Base-by-base conservation (phyloP, 1,284 basidiomycete species). In the Calocybe gambosa region DNA sequence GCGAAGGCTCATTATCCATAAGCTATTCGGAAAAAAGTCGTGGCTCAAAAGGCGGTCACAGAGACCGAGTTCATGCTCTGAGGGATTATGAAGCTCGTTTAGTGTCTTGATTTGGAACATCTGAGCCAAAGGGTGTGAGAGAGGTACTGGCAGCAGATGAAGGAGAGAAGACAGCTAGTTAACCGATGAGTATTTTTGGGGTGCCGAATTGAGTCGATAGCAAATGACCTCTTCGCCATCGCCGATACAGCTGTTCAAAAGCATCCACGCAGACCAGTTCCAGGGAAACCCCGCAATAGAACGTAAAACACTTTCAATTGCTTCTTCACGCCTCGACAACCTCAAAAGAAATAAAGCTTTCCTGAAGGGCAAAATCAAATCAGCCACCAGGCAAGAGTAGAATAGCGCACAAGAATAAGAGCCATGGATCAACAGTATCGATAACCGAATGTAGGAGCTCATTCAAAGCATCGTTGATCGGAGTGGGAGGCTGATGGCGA, bases 211-310 rank as follows among this genome's bases (percentile, higher is more conserved):
- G 21, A 20, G n/a, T 34, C 28, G 15, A 16, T 16, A 16, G 3
- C 13, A 45, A 57, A 43, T 34, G 53, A 94, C 93, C 80, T 94
- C 91, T 67, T 93, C 91, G n/a, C 82, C 82, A 50, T 93, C 92
- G 28, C 85, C 82, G 21, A 96, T 77, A 57, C 91, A 86, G 43
- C 80, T 80, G 1, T 82, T 82, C 16, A 97, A 72, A 45, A 93
- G 75, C 16, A 78, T 71, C 95, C 96, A 99, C 3, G 85, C 77
- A 20, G 89, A 90, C 95, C 96, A 99, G 62, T 98, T 98, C 85
- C 93, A 99, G 6, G 91, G 86, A 59, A 88, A 92, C 2, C 75
- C 73, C 41, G 78, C 75, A 40, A 98, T 83, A 5, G 92, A 94
- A 26, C 81, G 66, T 15, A 97, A 69, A 6, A 85, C 77, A 54